Base-by-base conservation (phyloP, 2,329 filamentous ascomycete genomes). In the Chaetomium sp. region DNA sequence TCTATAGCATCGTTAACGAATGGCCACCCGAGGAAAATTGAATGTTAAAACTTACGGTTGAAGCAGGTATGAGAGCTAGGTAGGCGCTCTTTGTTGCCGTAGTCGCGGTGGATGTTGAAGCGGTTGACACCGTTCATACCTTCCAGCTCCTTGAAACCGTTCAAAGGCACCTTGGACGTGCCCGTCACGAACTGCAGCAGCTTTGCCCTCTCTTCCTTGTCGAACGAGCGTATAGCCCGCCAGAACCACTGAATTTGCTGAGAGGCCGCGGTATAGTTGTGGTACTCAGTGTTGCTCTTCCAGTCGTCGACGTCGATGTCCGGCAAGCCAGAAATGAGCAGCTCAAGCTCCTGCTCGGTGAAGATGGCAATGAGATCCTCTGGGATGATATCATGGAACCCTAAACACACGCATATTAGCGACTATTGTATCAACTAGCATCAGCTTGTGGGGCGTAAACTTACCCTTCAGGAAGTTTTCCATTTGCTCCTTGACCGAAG, bases 191-290 rank as follows among this genome's bases (percentile, higher is more conserved):
- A 99, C 75, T 99, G 95, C 53, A 99, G 85, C 68, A 99, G 82
- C 79, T 99, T 99, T 72, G 95, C 95, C 66, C 92, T 91, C 80
- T 99, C 96, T 80, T 99, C 96, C 80, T 98, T 98, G 81, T 98
- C 96, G 74, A 97, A 99, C 4, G 93, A 97, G 72, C 95, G 89
- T 51, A 99, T 88, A 29, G 95, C 95, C 73, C 96, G 90, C 95
- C 95, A 99, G 87, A 99, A 99, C 95, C 95, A 99, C 77, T 98
- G 93, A 65, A 99, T 97, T 76, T 99, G 96, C 53, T 92, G 91
- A 3, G 95, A 97, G 0, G 93, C 94, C 35, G 92, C 90, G 4
- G 87, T 92, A 80, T 99, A 99, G 78, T 98, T 98, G 79, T 98
- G 94, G 73, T 99, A 98, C 75, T 99, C 96, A 2, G 94, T 96